phyloP scores from a whole-genome alignment of 805 yeast genomes.

The Allodekkera sacchari region DNA sequence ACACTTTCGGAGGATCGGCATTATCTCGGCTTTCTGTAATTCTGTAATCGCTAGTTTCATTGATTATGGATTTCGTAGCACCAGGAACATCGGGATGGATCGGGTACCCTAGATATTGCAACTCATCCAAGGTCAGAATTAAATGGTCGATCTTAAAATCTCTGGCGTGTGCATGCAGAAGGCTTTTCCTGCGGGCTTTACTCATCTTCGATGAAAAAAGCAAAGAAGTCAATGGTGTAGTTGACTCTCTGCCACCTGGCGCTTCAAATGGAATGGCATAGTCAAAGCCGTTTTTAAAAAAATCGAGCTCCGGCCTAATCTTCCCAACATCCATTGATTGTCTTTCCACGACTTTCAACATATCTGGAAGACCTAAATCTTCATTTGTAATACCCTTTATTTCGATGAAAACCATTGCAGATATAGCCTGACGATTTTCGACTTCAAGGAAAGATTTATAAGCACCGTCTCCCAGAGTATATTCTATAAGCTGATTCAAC shows the following conservation, averaged over 20 bases:
- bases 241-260: constrained; percentile 58
- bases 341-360: constrained; percentile 9
- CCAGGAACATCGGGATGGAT: constrained; percentile 37
- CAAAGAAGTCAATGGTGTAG: constrained; percentile 48
- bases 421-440: constrained; percentile 36
- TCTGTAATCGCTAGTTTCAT: constrained; percentile 35
- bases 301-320: constrained; percentile 17
- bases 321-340: constrained; percentile 4
- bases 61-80: constrained; percentile 12
- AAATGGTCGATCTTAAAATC: constrained; percentile 45
- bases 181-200: constrained; percentile 39
- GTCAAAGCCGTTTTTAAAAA: constrained; percentile 32
- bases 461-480: no score
- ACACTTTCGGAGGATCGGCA: constrained; percentile 54
- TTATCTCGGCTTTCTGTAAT: constrained; percentile 47
- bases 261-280: constrained; percentile 40
- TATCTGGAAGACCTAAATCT: constrained; percentile 30
- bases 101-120: constrained; percentile 44
- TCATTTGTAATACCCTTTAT: constrained; percentile 54
- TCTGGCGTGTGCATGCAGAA: constrained; percentile 25
- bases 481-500: no score
- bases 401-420: constrained; percentile 49
- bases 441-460: no score
- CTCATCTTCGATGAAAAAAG: constrained; percentile 49
- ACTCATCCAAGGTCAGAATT: constrained; percentile 37